Evolutionary conservation across 768 basidiomycete genomes (phyloP).

Genomic region (Rickenella mellea): DNA sequence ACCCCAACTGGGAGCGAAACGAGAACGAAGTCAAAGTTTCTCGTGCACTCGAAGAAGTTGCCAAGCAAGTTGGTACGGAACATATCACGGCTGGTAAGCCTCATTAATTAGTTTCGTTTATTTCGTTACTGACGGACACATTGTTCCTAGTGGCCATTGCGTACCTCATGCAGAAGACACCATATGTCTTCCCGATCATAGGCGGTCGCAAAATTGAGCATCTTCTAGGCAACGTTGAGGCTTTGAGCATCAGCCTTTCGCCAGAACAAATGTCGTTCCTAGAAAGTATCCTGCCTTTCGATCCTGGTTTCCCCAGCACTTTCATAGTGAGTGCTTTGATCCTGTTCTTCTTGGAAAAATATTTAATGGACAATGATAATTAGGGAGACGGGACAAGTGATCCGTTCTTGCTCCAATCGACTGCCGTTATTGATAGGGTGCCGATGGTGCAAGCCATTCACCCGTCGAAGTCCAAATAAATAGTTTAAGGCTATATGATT

Average conservation of each 20-base stretch:
- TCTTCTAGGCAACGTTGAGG: slow-evolving; percentile 40
- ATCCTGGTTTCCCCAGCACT: slow-evolving; percentile 33
- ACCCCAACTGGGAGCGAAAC: slow-evolving; percentile 33
- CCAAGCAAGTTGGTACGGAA: slow-evolving; percentile 20
- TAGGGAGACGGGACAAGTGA: slow-evolving; percentile 3
- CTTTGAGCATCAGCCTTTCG: slow-evolving; percentile 35
- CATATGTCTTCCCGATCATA: slow-evolving; percentile 42
- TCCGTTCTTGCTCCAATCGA: not conserved
- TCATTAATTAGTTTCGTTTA: no score
- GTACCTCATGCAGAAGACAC: slow-evolving; percentile 43
- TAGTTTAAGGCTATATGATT: no score
- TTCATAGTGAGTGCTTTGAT: not conserved
- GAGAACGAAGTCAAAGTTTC: slow-evolving; percentile 33
- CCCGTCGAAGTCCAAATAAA: not conserved
- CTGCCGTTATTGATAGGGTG: not conserved
- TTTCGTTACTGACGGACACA: no score
- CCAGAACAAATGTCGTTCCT: slow-evolving; percentile 33
- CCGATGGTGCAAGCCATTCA: not conserved
- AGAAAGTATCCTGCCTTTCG: slow-evolving; percentile 18
- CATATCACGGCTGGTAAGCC: slow-evolving; percentile 37
- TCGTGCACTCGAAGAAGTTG: slow-evolving; percentile 36
- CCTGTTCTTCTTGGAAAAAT: not conserved
- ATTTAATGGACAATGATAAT: not conserved
- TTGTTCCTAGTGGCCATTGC: slow-evolving; percentile 36
- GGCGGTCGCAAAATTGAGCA: slow-evolving; percentile 47